phyloP scores from a whole-genome alignment of 2,329 filamentous ascomycete species.

The Neophaeococcomyces aloes region DNA sequence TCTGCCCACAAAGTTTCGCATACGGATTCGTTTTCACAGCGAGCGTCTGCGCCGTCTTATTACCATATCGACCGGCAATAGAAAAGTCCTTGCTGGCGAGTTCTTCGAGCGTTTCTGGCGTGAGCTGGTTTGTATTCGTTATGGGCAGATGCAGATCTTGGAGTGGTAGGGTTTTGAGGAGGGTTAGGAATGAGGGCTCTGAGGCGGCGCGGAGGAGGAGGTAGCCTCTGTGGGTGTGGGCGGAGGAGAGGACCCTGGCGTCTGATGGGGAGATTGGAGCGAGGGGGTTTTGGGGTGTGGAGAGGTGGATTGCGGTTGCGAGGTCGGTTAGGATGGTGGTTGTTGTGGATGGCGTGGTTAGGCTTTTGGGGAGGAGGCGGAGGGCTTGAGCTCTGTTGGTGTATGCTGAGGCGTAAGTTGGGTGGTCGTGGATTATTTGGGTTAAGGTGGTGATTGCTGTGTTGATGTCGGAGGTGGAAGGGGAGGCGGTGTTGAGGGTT shows the following conservation, averaged over 20 bases:
- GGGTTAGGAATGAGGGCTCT: constrained; percentile 13
- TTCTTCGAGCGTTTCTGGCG: constrained; percentile 40
- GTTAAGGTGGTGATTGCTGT: constrained; percentile 31
- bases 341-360: constrained; percentile 12
- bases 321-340: constrained; percentile 28
- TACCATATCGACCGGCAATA: constrained; percentile 45
- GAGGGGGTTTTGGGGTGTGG: constrained; percentile 30
- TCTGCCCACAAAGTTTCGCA: constrained; percentile 51
- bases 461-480: constrained; percentile 22
- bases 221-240: constrained; percentile 46
- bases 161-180: constrained; percentile 23
- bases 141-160: neutral
- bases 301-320: constrained; percentile 36
- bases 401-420: constrained; percentile 44
- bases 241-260: constrained; percentile 42
- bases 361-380: constrained; percentile 28
- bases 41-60: constrained; percentile 46
- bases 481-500: constrained; percentile 23
- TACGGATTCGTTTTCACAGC: constrained; percentile 53
- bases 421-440: constrained; percentile 32
- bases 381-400: constrained; percentile 46
- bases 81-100: constrained; percentile 46
- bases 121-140: constrained; percentile 15
- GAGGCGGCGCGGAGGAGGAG: constrained; percentile 31
- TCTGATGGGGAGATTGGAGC: constrained; percentile 38